Evolutionary conservation across 148 eudicot species (phyloP), one percentile per base, ranked within the genome.

Genomic region (Nyssa sinensis): DNA sequence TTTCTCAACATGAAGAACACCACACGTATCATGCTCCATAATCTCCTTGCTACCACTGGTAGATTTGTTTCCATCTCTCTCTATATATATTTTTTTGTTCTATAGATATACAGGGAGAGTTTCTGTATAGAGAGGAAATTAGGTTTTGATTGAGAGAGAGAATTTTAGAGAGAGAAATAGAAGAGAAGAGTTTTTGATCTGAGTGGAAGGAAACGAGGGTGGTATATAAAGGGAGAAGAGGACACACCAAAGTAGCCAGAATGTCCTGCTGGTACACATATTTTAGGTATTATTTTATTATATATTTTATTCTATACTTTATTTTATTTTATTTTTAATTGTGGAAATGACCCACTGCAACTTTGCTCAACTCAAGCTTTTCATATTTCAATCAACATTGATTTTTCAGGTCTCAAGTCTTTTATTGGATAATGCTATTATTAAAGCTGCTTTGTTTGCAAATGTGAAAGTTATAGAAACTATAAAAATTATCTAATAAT

Each of bases 1-100:
- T 93, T 90, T 35, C 88, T 77, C 9, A 91, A 44, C 97, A 92
- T 88, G 82, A 64, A 87, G 32, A 81, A 82, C 0, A 84, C 70
- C 7, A 87, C 88, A 7, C 84, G 75, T 0, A 88, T 80, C 28
- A 85, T 55, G 47, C 82, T 74, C 86, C 86, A 78, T 27, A 90
- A 6, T 69, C 69, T 90, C 79, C 79, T 92, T 3, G 88, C 81
- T 29, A 84, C 49, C 6, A 73, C 61, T 25, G 62, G 84, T 71
- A 74, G 2, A 44, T 89, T 88, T 79, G 78, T 81, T 58, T 90
- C 91, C 94, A 91, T 91, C 63, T 80, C 17, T 32, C 30, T 1
- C 33, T 68, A 19, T 2, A n/a, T 55, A 19, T 47, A 47, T 28
- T 47, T 73, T 29, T 33, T 32, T 67, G 23, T 33, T 64, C 10